phyloP scores from a whole-genome alignment of 2,329 filamentous ascomycete genomes.

The Zymoseptoria crescenta region DNA sequence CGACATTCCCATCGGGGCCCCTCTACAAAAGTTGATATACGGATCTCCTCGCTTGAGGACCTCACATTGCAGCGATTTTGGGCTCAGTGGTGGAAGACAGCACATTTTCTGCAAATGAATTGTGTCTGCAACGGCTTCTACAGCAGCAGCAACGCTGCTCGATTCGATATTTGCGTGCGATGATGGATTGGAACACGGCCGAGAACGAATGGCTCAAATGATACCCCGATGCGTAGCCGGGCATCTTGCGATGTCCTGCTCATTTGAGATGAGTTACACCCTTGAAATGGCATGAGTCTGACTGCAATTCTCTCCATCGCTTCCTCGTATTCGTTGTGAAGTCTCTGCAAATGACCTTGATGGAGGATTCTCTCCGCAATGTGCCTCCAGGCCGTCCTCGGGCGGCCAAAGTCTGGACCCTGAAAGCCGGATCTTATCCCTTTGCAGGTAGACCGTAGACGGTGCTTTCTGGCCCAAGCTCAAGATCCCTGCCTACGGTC shows the following conservation, averaged over 20 bases:
- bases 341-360: background rate
- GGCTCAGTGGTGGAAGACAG: background rate
- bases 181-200: background rate
- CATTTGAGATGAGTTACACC: background rate
- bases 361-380: background rate
- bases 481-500: too few species aligned
- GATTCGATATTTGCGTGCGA: background rate
- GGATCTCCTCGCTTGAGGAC: background rate
- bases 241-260: background rate
- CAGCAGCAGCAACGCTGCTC: background rate
- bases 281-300: background rate
- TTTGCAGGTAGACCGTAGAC: too few species aligned
- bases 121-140: background rate
- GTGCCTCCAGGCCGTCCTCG: too few species aligned
- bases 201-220: background rate
- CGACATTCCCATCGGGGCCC: background rate
- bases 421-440: too few species aligned
- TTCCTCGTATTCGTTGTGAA: background rate
- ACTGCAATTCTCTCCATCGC: too few species aligned
- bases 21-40: constrained; percentile 1
- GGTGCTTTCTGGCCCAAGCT: too few species aligned
- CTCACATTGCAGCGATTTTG: background rate
- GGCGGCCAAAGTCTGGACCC: too few species aligned
- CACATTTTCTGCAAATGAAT: background rate
- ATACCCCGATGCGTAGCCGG: constrained; percentile 2